phyloP scores from a whole-genome alignment of 1,284 basidiomycete species.

The Anthracocystis walkeri region DNA sequence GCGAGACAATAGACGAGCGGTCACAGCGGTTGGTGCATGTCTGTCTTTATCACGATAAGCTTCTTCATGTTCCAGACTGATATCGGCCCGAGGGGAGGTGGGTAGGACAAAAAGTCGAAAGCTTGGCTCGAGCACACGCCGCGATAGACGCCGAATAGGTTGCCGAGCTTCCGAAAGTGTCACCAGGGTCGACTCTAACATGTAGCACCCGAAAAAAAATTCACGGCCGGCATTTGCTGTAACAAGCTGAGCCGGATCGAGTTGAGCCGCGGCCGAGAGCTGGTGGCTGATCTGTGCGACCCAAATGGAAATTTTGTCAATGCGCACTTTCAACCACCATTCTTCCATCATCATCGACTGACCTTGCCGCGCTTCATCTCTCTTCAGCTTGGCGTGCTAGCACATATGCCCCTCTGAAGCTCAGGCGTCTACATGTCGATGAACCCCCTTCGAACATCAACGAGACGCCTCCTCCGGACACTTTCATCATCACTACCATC shows the following conservation, averaged over 20 bases:
- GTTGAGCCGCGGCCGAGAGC: background rate
- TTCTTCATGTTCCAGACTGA: too few relatives aligned
- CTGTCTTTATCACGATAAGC: too few relatives aligned
- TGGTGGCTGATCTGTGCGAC: conserved; percentile 19
- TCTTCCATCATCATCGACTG: background rate
- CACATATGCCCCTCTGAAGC: conserved; percentile 6
- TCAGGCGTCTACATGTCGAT: conserved; percentile 9
- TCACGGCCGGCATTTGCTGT: conserved; percentile 7
- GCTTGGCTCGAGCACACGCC: background rate
- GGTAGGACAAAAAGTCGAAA: too few relatives aligned
- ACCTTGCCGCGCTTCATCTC: conserved; percentile 31
- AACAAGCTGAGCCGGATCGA: background rate
- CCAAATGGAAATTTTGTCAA: background rate
- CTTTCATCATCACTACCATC: conserved; percentile 1
- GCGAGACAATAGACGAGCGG: too few relatives aligned
- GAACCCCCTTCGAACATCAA: background rate
- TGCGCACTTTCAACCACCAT: background rate
- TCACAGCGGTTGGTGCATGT: too few relatives aligned
- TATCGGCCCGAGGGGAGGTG: too few relatives aligned
- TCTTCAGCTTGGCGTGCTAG: background rate
- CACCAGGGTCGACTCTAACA: background rate
- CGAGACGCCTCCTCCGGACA: conserved; percentile 7
- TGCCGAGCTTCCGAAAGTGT: background rate
- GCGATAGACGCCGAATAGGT: background rate
- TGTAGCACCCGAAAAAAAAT: background rate